Base-by-base conservation (phyloP, 2,329 filamentous ascomycete species). In the Exophiala viscosa region DNA sequence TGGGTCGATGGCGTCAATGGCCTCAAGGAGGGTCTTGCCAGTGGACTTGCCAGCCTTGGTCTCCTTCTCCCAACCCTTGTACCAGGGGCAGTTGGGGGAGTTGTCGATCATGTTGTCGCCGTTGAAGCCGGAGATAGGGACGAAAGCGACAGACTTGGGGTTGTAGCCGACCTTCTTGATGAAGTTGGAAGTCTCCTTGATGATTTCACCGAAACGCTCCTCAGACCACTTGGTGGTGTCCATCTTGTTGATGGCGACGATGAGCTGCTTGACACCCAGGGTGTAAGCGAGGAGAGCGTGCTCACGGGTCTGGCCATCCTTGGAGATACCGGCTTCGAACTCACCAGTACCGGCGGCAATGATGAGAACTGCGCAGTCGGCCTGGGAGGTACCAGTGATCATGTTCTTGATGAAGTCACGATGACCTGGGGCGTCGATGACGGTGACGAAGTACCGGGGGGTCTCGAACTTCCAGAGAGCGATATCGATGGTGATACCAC, bases 341-440 rank as follows among this genome's bases (percentile, higher is more conserved):
- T 99, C 93, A 96, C 93, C 93, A 90, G 90, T 96, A 84, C 93
- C 93, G 73, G 93, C 90, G 71, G 92, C 93, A 80, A 99, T 99
- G 82, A 99, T 97, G 84, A 99, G 91, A 78, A 99, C 90, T 73
- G 93, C 93, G 82, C 93, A 97, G 76, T 99, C 93, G 70, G 93
- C 93, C 88, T 97, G 93, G 78, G 93, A 99, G 74, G 93, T 97
- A 91, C 93, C 93, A 87, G 93, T 97, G 79, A 99, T 99, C 93
- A 99, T 99, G 91, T 97, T 99, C 92, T 99, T 99, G 90, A 99
- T 97, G 86, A 97, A 99, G 76, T 99, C 93, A 93, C 93, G 92
- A 82, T 99, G 93, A 81, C 93, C 93, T 73, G 93, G 93, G 77
- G 93, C 93, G 74, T 99, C 88, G 80, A 95, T 96, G 83, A 96